phyloP scores from a whole-genome alignment of 2,329 filamentous ascomycete genomes.

The Aspergillus pseudoglaucus region DNA sequence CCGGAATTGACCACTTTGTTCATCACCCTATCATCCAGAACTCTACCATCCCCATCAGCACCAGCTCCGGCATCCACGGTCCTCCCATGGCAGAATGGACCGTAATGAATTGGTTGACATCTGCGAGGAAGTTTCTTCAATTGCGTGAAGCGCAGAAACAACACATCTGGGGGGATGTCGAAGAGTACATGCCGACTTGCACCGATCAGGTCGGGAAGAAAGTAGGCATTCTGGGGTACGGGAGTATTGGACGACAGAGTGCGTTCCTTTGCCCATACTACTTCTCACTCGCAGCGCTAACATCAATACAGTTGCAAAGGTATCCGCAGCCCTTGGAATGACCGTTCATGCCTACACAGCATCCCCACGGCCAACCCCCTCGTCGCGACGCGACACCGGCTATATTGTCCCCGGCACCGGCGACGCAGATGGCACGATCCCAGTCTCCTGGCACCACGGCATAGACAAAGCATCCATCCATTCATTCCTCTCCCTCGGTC shows the following conservation, averaged over 20 bases:
- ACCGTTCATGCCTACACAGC: conserved; percentile 70
- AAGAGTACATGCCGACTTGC: conserved; percentile 19
- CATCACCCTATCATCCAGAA: conserved; percentile 49
- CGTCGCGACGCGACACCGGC: conserved; percentile 56
- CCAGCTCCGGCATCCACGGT: conserved; percentile 52
- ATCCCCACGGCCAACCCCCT: conserved; percentile 59
- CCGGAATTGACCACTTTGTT: conserved; percentile 51
- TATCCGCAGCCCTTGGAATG: conserved; percentile 62
- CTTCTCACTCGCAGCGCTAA: neutral
- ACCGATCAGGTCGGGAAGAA: conserved; percentile 53
- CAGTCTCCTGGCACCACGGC: conserved; percentile 52
- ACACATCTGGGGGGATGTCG: conserved; percentile 42
- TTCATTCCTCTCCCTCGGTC: conserved; percentile 48
- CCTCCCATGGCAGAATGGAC: conserved; percentile 64
- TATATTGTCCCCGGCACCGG: conserved; percentile 65
- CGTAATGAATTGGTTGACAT: conserved; percentile 54
- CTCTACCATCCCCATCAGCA: conserved; percentile 49
- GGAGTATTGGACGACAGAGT: conserved; percentile 57
- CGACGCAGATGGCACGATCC: conserved; percentile 51
- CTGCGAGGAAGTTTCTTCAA: conserved; percentile 48
- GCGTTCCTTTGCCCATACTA: conserved; percentile 11
- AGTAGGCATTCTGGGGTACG: conserved; percentile 57
- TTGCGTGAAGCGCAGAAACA: conserved; percentile 54
- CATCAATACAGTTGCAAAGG: conserved; percentile 40
- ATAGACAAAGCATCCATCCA: conserved; percentile 47